Evolutionary conservation across 257 asterid genomes (phyloP).

Genomic region (Forsythia viridissima): DNA sequence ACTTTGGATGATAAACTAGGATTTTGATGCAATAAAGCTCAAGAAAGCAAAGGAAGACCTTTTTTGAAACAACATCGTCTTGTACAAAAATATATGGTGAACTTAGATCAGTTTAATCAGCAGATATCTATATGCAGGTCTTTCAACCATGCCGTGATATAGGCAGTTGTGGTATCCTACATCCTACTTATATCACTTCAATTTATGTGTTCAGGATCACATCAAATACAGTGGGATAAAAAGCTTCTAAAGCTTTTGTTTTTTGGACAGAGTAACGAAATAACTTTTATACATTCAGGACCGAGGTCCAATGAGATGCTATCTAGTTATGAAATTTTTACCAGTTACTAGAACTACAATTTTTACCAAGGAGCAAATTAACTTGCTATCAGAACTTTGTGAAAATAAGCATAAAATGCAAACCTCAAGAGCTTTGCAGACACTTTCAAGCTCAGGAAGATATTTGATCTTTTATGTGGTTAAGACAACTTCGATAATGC

Average conservation of each 20-base stretch:
- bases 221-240: background rate
- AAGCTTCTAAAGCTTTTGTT: background rate
- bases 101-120: background rate
- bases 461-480: constrained; percentile 83
- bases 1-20: background rate
- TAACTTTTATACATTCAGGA: background rate
- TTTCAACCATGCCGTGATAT: background rate
- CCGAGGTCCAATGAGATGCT: background rate
- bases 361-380: background rate
- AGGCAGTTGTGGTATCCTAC: background rate
- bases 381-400: background rate
- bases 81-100: background rate
- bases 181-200: background rate
- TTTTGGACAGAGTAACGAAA: background rate
- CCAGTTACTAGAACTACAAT: background rate
- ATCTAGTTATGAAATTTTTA: background rate
- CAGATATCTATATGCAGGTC: background rate
- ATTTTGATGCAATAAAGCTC: background rate
- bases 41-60: background rate
- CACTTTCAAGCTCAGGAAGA: constrained; percentile 74
- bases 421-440: constrained; percentile 95
- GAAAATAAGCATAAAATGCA: constrained; percentile 19
- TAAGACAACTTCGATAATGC: constrained; percentile 84
- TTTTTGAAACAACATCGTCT: background rate
- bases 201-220: background rate